phyloP scores from a whole-genome alignment of 2,329 filamentous ascomycete species.

The Amauroascus verrucosus region DNA sequence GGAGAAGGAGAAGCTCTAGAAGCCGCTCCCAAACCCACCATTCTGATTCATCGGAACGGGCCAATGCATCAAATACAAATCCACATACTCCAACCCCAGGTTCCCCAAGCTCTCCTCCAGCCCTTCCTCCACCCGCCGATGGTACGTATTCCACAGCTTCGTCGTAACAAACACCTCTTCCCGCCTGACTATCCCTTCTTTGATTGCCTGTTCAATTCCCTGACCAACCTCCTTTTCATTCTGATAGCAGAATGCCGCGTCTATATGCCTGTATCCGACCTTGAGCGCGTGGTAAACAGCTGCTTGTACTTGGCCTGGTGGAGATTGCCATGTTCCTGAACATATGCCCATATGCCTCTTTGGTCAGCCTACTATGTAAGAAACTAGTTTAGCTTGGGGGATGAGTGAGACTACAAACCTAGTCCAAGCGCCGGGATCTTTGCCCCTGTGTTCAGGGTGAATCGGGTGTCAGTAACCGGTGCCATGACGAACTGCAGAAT shows the following conservation, averaged over 20 bases:
- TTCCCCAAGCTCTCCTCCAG: slow-evolving; percentile 63
- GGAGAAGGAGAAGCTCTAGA: too few relatives aligned
- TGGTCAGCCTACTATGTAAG: not conserved
- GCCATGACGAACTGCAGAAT: slow-evolving; percentile 34
- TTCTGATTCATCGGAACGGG: slow-evolving; percentile 64
- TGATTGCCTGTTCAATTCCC: slow-evolving; percentile 63
- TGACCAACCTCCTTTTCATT: slow-evolving; percentile 73
- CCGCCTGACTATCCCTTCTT: slow-evolving; percentile 57
- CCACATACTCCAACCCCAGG: slow-evolving; percentile 69
- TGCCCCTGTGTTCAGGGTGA: slow-evolving; percentile 55
- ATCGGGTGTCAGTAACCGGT: slow-evolving; percentile 37
- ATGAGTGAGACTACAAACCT: slow-evolving; percentile 31
- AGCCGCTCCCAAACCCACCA: too few relatives aligned
- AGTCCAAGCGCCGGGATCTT: slow-evolving; percentile 55
- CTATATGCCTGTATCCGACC: slow-evolving; percentile 23
- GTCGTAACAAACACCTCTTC: slow-evolving; percentile 74
- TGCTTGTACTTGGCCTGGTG: slow-evolving; percentile 47
- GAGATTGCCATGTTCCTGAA: slow-evolving; percentile 54
- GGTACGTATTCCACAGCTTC: slow-evolving; percentile 78
- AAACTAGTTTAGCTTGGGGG: too few relatives aligned
- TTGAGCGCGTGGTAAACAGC: slow-evolving; percentile 41
- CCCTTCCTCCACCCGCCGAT: slow-evolving; percentile 56
- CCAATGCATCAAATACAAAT: slow-evolving; percentile 78
- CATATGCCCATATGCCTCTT: too few relatives aligned
- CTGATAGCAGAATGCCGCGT: slow-evolving; percentile 30